phyloP scores from a whole-genome alignment of 805 yeast genomes.

The Ogataea chonburiensis region DNA sequence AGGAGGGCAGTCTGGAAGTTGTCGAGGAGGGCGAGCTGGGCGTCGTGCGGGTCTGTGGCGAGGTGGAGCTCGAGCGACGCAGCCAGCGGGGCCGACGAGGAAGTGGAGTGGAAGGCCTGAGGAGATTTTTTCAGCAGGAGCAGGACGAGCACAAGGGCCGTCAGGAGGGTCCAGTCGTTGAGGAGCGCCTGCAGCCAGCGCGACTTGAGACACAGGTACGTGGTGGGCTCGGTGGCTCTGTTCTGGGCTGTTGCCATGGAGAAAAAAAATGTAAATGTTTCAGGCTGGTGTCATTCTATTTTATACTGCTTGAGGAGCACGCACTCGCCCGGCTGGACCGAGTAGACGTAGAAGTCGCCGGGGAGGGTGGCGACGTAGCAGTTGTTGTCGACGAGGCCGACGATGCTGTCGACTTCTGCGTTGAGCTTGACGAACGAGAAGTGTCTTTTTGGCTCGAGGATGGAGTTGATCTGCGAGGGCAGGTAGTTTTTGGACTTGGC shows the following conservation, averaged over 20 bases:
- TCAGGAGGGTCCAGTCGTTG: slow-evolving; percentile 14
- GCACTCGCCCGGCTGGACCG: slow-evolving; percentile 73
- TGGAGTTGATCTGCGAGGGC: slow-evolving; percentile 76
- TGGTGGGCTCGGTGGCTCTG: slow-evolving; percentile 21
- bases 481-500: slow-evolving; percentile 43
- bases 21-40: slow-evolving; percentile 1
- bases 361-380: slow-evolving; percentile 71
- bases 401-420: slow-evolving; percentile 27
- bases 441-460: slow-evolving; percentile 86
- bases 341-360: slow-evolving; percentile 79
- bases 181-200: slow-evolving; percentile 22
- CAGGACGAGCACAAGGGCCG: slow-evolving; percentile 4
- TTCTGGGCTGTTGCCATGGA: slow-evolving; percentile 23
- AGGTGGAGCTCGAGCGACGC: neutral
- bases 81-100: slow-evolving; percentile 1
- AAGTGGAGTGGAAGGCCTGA: neutral
- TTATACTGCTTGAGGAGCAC: slow-evolving; percentile 45
- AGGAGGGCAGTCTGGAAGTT: slow-evolving; percentile 9
- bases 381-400: slow-evolving; percentile 42
- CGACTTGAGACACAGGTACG: slow-evolving; percentile 28
- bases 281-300: slow-evolving; percentile 10
- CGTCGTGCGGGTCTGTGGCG: neutral
- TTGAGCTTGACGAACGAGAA: slow-evolving; percentile 80
- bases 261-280: slow-evolving; percentile 4
- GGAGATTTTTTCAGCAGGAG: neutral